A percentile compares a stretch with the other conserved stretches of the same genome.
Evolutionary conservation across 164 flowering plant genomes (phyloP).

Genomic region (Magnolia sinica): DNA sequence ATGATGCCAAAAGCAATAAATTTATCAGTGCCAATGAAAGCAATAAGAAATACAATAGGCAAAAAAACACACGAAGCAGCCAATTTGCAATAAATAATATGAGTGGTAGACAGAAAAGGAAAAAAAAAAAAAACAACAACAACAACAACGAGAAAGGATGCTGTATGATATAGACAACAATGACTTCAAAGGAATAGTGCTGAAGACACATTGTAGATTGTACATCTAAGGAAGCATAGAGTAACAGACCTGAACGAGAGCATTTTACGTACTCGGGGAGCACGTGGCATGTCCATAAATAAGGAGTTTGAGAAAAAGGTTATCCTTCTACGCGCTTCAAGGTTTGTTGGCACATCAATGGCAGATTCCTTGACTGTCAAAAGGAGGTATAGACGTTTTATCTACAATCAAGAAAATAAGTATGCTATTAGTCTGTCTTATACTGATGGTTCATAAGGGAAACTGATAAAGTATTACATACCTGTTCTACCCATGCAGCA

Average conservation of each 20-base stretch:
- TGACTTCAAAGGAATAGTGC: not conserved
- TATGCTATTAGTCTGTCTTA: not conserved
- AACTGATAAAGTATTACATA: constrained; percentile 11
- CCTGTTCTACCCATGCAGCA: constrained; percentile 99
- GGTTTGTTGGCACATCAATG: constrained; percentile 75
- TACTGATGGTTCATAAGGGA: not conserved
- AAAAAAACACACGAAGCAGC: too few species aligned
- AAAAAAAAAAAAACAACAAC: too few species aligned
- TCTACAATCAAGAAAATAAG: constrained; percentile 19
- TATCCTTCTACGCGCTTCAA: constrained; percentile 92
- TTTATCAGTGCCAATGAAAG: too few species aligned
- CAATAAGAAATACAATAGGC: too few species aligned
- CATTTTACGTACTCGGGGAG: constrained; percentile 92
- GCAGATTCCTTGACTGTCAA: constrained; percentile 89
- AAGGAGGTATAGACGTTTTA: constrained; percentile 48
- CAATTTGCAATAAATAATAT: too few species aligned
- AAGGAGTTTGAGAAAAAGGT: constrained; percentile 85
- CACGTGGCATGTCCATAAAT: constrained; percentile 96
- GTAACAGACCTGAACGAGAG: constrained; percentile 80
- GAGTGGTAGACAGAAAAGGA: too few species aligned
- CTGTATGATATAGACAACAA: not conserved
- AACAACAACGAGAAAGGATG: too few species aligned
- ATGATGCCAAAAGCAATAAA: too few species aligned
- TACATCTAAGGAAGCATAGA: not conserved
- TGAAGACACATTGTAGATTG: too few species aligned